phyloP scores from a whole-genome alignment of 2,329 filamentous ascomycete species.

The Aspergillus luchuensis region DNA sequence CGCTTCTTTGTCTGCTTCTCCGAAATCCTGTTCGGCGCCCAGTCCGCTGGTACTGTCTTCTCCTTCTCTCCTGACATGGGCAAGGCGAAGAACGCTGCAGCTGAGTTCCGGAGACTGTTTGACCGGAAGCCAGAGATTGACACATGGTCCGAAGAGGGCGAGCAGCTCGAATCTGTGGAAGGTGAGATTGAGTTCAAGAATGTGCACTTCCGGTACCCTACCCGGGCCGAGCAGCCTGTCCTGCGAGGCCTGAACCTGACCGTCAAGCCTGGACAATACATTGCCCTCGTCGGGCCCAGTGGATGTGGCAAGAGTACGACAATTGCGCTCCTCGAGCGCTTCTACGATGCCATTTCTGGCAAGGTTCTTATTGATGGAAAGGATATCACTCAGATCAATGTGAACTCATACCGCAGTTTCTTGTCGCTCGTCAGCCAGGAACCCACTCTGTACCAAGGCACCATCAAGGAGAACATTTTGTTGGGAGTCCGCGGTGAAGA shows the following conservation, averaged over 20 bases:
- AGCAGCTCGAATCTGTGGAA: constrained; percentile 63
- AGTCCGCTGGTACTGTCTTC: constrained; percentile 87
- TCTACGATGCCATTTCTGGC: constrained; percentile 85
- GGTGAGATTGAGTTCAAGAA: constrained; percentile 86
- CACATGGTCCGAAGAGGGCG: constrained; percentile 73
- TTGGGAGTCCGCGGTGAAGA: constrained; percentile 70
- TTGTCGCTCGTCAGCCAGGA: constrained; percentile 92
- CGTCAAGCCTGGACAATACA: constrained; percentile 50
- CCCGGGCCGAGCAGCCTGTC: constrained; percentile 86
- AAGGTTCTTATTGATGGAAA: constrained; percentile 79
- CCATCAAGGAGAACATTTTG: constrained; percentile 85
- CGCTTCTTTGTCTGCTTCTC: constrained; percentile 93
- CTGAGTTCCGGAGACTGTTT: constrained; percentile 78
- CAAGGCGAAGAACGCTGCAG: constrained; percentile 83
- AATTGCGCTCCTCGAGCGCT: constrained; percentile 87
- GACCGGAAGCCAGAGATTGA: constrained; percentile 82
- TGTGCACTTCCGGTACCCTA: constrained; percentile 93
- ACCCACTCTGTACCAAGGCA: constrained; percentile 91
- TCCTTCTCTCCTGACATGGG: constrained; percentile 90
- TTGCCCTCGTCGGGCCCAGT: constrained; percentile 86
- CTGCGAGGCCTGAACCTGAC: constrained; percentile 73
- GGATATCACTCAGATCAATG: constrained; percentile 77
- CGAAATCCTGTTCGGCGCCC: constrained; percentile 84
- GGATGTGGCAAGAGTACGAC: constrained; percentile 95
- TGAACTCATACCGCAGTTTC: constrained; percentile 81